Evolutionary conservation across 2,329 filamentous ascomycete genomes (phyloP).

Genomic region (Penicillium concentricum): DNA sequence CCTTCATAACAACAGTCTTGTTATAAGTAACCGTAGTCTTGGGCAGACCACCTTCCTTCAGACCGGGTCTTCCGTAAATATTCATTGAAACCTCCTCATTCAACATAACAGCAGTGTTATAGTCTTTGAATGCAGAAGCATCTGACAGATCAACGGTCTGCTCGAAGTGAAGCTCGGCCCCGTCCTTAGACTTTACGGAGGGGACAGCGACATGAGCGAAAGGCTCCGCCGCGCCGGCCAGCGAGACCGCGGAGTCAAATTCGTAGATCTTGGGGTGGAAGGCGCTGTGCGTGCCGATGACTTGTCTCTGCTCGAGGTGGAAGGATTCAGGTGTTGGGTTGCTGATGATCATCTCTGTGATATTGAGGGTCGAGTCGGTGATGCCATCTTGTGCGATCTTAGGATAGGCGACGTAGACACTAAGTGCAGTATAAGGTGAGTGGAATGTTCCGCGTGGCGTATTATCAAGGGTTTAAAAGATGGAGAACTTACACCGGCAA

Average conservation of each 20-base stretch:
- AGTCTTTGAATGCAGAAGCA: constrained; percentile 49
- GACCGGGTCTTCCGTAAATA: constrained; percentile 52
- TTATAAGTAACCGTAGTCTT: constrained; percentile 55
- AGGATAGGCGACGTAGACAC: constrained; percentile 60
- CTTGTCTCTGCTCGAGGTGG: constrained; percentile 49
- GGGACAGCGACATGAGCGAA: constrained; percentile 52
- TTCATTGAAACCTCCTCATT: constrained; percentile 52
- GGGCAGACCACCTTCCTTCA: constrained; percentile 54
- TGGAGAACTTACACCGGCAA: constrained; percentile 56
- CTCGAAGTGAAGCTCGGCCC: constrained; percentile 43
- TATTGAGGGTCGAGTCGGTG: constrained; percentile 51
- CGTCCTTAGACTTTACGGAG: constrained; percentile 43
- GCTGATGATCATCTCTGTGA: constrained; percentile 52
- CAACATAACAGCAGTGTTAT: constrained; percentile 49
- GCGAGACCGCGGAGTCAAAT: constrained; percentile 54
- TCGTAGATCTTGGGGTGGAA: constrained; percentile 56
- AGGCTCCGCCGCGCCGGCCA: constrained; percentile 41
- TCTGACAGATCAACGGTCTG: constrained; percentile 47
- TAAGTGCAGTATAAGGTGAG: constrained; percentile 23
- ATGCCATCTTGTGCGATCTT: constrained; percentile 57
- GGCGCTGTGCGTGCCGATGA: constrained; percentile 48
- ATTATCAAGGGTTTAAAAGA: not conserved
- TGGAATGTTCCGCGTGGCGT: not conserved
- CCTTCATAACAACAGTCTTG: constrained; percentile 57
- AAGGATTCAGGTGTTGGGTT: constrained; percentile 52